Percentiles rank a stretch among this genome's conserved stretches.
Evolutionary conservation across 306 rosid species (phyloP).

Genomic region (Begonia loranthoides): DNA sequence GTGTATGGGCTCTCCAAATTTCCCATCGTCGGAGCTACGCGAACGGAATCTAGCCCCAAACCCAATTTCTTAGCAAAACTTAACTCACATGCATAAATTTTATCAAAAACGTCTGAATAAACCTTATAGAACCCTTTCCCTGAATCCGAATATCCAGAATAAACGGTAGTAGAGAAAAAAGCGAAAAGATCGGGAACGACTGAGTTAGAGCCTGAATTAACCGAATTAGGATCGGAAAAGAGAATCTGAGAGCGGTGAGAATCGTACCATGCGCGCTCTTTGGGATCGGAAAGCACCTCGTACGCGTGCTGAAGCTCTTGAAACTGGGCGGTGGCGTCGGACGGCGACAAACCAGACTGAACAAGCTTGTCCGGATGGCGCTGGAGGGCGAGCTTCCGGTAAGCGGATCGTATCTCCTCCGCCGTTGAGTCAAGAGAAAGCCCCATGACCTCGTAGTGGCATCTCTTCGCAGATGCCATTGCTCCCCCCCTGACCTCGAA

Average conservation of each 20-base stretch:
- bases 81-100: constrained; percentile 57
- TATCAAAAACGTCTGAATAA: constrained; percentile 49
- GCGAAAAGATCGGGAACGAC: constrained; percentile 65
- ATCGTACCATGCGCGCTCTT: constrained; percentile 94
- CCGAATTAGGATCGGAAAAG: constrained; percentile 54
- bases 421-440: constrained; percentile 40
- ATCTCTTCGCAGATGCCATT: constrained; percentile 57
- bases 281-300: constrained; percentile 90
- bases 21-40: constrained; percentile 75
- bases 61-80: constrained; percentile 54
- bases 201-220: constrained; percentile 28
- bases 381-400: constrained; percentile 70
- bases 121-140: constrained; percentile 67
- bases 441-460: constrained; percentile 90
- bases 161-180: constrained; percentile 79
- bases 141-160: constrained; percentile 50
- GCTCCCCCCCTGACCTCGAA: neutral
- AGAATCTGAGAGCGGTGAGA: constrained; percentile 94
- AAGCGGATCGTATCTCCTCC: constrained; percentile 69
- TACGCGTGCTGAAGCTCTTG: constrained; percentile 91
- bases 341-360: constrained; percentile 55
- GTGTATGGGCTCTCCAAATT: constrained; percentile 60
- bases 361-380: constrained; percentile 96
- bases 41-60: constrained; percentile 32
- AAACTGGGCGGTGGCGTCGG: constrained; percentile 79